These are phyloP conservation scores for Pseudevernia furfuracea DNA, from an alignment of 495 filamentous ascomycete species.

Conservation along the genomic window DNA sequence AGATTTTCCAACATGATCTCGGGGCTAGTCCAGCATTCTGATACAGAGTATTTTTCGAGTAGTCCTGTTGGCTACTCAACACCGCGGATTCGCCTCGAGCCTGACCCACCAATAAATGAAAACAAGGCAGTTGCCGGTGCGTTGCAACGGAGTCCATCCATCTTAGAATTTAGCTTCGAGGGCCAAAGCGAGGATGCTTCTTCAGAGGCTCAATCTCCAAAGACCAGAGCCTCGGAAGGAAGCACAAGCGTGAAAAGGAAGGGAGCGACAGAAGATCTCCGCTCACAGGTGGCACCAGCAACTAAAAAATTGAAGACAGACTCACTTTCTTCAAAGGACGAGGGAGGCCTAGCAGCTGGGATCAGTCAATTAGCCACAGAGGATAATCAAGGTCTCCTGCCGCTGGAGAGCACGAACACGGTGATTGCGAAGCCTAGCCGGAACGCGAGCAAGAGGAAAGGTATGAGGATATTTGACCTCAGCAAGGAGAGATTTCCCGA, in stretches of 20 bases:
- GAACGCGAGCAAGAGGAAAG: constrained; percentile 13
- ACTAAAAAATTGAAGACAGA: constrained; percentile 21
- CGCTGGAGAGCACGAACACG: background rate
- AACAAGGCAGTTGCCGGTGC: constrained; percentile 15
- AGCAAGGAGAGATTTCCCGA: constrained; percentile 21
- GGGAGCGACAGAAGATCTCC: constrained; percentile 16
- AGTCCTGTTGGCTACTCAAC: constrained; percentile 32
- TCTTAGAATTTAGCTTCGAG: constrained; percentile 22
- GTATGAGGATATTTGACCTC: constrained; percentile 18
- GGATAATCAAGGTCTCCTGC: constrained; percentile 3
- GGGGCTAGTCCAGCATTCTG: constrained; percentile 23
- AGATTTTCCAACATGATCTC: constrained; percentile 20
- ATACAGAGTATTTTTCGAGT: constrained; percentile 28
- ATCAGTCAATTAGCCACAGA: constrained; percentile 18
- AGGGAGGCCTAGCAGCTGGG: constrained; percentile 7
- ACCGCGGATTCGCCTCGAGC: constrained; percentile 28
- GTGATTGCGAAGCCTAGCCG: background rate
- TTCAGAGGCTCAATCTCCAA: constrained; percentile 1
- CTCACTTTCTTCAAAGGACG: constrained; percentile 7
- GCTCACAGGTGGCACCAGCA: constrained; percentile 6
- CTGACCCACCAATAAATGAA: constrained; percentile 15
- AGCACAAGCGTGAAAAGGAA: constrained; percentile 23
- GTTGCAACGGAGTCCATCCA: constrained; percentile 11
- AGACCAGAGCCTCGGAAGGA: constrained; percentile 10
- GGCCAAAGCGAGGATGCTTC: constrained; percentile 14